Percentiles rank a stretch among this genome's conserved stretches.
Evolutionary conservation across 495 filamentous ascomycete species (phyloP).

Genomic region (Pyronema domesticum): DNA sequence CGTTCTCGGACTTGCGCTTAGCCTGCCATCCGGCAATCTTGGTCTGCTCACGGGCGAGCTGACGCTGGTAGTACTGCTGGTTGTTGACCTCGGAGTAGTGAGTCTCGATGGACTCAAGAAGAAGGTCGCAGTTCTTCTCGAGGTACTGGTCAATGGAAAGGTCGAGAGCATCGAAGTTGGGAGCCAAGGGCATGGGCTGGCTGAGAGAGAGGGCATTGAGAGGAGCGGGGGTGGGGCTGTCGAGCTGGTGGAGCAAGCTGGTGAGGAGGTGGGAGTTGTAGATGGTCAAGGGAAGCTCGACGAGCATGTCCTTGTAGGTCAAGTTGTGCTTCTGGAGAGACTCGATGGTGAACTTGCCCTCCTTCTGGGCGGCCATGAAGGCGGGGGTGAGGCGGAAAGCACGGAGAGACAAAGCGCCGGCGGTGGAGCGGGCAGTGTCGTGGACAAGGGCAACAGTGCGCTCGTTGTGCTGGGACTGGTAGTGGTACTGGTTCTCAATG

Average conservation of each 20-base stretch:
- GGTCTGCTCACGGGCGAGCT: slow-evolving; percentile 81
- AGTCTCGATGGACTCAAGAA: slow-evolving; percentile 88
- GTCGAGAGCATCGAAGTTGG: slow-evolving; percentile 72
- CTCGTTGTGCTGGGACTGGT: slow-evolving; percentile 65
- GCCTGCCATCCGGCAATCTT: slow-evolving; percentile 92
- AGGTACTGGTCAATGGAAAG: slow-evolving; percentile 93
- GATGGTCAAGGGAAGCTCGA: slow-evolving; percentile 77
- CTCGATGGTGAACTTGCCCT: slow-evolving; percentile 91
- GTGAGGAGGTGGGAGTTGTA: slow-evolving; percentile 97
- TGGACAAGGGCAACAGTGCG: slow-evolving; percentile 85
- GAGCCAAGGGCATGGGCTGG: slow-evolving; percentile 43
- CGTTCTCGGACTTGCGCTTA: slow-evolving; percentile 92
- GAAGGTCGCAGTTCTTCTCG: slow-evolving; percentile 92
- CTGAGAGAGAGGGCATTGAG: slow-evolving; percentile 51
- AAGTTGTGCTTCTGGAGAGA: slow-evolving; percentile 73
- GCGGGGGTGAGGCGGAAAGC: slow-evolving; percentile 75
- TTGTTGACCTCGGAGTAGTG: slow-evolving; percentile 99
- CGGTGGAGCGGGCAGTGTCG: slow-evolving; percentile 81
- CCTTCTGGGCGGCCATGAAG: slow-evolving; percentile 88
- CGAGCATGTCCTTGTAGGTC: slow-evolving; percentile 81
- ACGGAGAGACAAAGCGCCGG: slow-evolving; percentile 74
- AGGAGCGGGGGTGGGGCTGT: slow-evolving; percentile 42
- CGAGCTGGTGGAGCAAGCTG: slow-evolving; percentile 80
- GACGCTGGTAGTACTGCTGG: slow-evolving; percentile 93
- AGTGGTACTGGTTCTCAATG: slow-evolving; percentile 95